Conservation (phyloP, 257 asterid genomes). For the Salvia rosmarinus region DNA sequence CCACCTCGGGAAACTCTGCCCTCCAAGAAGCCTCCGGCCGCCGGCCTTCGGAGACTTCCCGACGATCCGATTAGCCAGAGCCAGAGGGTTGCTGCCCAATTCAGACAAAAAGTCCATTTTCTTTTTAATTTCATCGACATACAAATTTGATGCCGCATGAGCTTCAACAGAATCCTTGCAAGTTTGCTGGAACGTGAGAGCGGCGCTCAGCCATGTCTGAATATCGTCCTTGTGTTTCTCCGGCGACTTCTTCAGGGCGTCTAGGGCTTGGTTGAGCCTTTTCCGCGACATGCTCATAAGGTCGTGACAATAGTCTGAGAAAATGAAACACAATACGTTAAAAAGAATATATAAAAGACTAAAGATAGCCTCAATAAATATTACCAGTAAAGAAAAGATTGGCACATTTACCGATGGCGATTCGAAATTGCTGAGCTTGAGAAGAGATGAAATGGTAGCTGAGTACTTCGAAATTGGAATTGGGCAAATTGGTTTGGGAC, state of each 20-base stretch:
- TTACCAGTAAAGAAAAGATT: not conserved
- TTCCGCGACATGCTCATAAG: conserved; percentile 54
- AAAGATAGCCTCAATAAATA: not conserved
- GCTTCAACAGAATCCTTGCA: conserved; percentile 60
- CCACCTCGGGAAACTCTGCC: conserved; percentile 53
- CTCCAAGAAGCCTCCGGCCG: conserved; percentile 33
- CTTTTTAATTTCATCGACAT: conserved; percentile 48
- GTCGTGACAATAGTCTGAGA: conserved; percentile 56
- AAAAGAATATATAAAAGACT: not conserved
- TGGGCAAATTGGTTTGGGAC: conserved; percentile 46
- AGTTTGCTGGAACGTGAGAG: conserved; percentile 65
- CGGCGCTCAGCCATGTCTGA: conserved; percentile 81
- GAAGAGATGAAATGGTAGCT: conserved; percentile 52
- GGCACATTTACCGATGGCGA: conserved; percentile 47
- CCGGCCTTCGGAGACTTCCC: conserved; percentile 1
- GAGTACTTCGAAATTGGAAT: conserved; percentile 48
- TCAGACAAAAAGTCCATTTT: conserved; percentile 61
- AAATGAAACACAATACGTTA: not conserved
- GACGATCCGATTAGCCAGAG: conserved; percentile 60
- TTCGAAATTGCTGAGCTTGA: conserved; percentile 53
- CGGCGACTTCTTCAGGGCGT: conserved; percentile 51
- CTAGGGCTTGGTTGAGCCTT: conserved; percentile 58
- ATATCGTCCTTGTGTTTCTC: conserved; percentile 55
- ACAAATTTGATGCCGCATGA: conserved; percentile 39
- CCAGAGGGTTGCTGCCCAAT: conserved; percentile 61